A percentile compares a stretch with the other conserved stretches of the same genome.
Evolutionary conservation across 2,329 filamentous ascomycete species (phyloP).

Genomic region (Aspergillus flavus): DNA sequence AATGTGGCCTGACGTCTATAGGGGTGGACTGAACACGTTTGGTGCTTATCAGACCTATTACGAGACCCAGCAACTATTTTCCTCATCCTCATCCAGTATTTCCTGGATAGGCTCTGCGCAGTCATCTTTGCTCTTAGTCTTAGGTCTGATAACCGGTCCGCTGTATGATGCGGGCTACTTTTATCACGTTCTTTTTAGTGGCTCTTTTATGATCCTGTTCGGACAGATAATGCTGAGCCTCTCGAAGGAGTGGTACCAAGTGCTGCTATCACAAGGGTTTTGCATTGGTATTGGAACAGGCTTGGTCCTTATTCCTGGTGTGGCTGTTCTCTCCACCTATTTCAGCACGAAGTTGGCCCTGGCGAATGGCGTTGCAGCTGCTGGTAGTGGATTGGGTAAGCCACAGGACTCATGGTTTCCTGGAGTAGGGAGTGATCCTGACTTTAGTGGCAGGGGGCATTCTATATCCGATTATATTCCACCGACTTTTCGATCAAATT

Average conservation of each 20-base stretch:
- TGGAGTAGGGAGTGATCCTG: background rate
- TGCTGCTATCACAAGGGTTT: constrained; percentile 4
- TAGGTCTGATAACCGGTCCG: background rate
- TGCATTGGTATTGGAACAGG: constrained; percentile 2
- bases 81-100: background rate
- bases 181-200: background rate
- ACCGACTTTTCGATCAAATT: background rate
- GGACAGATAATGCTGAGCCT: background rate
- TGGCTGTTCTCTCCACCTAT: constrained; percentile 5
- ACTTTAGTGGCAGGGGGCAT: background rate
- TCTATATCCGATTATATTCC: background rate
- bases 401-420: background rate
- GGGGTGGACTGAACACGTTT: background rate
- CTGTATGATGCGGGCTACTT: background rate
- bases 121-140: background rate
- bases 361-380: background rate
- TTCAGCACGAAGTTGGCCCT: constrained; percentile 1
- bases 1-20: background rate
- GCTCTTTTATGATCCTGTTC: background rate
- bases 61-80: background rate
- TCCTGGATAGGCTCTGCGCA: background rate
- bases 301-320: constrained; percentile 4
- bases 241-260: constrained; percentile 6
- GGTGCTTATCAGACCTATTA: background rate
- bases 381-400: background rate